Percentiles rank a stretch among this genome's conserved stretches.
Evolutionary conservation across 306 rosid species (phyloP).

Genomic region (Ziziphus jujuba): DNA sequence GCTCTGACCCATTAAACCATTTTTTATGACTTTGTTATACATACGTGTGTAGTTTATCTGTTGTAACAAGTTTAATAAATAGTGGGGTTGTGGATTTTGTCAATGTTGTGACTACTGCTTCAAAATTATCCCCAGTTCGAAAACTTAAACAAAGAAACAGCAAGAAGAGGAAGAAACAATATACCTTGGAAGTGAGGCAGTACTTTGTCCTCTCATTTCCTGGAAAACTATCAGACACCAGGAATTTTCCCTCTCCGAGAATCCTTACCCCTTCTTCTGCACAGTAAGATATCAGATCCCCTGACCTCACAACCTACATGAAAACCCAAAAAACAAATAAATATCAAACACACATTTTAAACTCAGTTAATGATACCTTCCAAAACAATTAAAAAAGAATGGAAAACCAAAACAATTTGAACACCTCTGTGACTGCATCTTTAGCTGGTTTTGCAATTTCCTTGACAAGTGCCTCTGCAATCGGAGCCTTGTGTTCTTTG

Average conservation of each 20-base stretch:
- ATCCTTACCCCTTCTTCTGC: conserved; percentile 97
- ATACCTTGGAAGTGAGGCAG: conserved; percentile 96
- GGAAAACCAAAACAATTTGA: neutral
- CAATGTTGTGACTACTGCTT: neutral
- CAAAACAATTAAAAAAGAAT: neutral
- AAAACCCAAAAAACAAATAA: neutral
- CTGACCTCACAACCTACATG: conserved; percentile 97
- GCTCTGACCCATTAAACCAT: conserved; percentile 11
- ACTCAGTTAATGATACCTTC: neutral
- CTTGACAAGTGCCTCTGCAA: conserved; percentile 86
- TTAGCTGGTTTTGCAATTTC: conserved; percentile 97
- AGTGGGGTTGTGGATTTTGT: neutral
- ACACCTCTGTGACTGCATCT: conserved; percentile 92
- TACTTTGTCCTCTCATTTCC: conserved; percentile 97
- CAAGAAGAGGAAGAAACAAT: neutral
- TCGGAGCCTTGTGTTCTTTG: conserved; percentile 81
- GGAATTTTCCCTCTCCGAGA: conserved; percentile 94
- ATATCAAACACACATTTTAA: neutral
- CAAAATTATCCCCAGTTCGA: neutral
- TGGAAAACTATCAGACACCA: conserved; percentile 96
- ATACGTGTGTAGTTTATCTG: too few relatives aligned
- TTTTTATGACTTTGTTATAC: too few relatives aligned
- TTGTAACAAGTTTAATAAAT: too few relatives aligned
- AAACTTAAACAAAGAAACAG: neutral
- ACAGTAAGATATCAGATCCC: conserved; percentile 87